Evolutionary conservation across 805 yeast genomes (phyloP), one percentile per base, ranked within the genome.

Genomic region (Ascoidea rubescens): DNA sequence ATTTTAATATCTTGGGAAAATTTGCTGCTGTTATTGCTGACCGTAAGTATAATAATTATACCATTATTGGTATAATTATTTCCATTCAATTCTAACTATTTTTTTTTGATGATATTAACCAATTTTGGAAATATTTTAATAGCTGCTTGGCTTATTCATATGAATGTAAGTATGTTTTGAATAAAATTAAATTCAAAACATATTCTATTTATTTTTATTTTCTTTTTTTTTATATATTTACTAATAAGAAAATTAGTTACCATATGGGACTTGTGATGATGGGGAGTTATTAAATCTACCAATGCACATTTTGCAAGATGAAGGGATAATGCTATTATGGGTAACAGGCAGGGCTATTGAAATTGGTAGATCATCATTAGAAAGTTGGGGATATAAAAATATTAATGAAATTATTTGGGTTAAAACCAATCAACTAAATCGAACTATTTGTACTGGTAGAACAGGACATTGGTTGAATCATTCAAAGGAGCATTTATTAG

Each of bases 381-480:
- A 64, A 4, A 79, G 77, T 54, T 89, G 96, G 96, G 97, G 97
- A 1, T 90, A 90, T 63, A 63, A 67, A 44, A 78, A 84, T 5
- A 68, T 78, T 28, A 91, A 89, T 64, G 97, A 90, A 63, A 66
- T 90, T 55, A 77, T 90, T 6, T 90, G 98, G 98, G 77, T 88
- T 54, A 90, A 90, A 64, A 79, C 93, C 5, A 90, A 90, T 64
- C 97, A 91, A 63, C 67, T 91, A 55, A 79, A 83, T 21, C 71
- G 96, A 55, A 90, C 96, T 0, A 89, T 90, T 47, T 89, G 95
- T 54, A 91, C 98, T 0, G 98, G 98, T 1, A 71, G 97, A 57
- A 90, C 98, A 0, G 98, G 98, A 0, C 98, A 90, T 64, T 90
- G 98, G 98, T 71, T 90, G 51, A 90, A 90, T 62, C 98, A 90